Evolutionary conservation across 306 rosid species (phyloP).

Genomic region (Morella rubra): DNA sequence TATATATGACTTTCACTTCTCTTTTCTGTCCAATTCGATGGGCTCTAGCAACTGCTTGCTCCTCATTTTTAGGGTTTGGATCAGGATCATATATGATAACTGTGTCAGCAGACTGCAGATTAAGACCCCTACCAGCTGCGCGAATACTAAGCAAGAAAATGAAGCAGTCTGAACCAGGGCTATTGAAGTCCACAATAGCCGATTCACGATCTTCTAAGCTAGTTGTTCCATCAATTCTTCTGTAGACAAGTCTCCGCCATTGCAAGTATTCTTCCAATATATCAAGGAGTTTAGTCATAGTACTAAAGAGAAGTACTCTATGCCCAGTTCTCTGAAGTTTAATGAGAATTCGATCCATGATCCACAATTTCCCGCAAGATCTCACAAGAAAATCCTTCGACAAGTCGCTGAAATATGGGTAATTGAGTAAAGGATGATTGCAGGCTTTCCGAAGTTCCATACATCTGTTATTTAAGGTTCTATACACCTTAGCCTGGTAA

Average conservation of each 20-base stretch:
- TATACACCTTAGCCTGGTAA: slow-evolving; percentile 77
- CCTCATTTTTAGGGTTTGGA: slow-evolving; percentile 98
- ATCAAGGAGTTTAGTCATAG: slow-evolving; percentile 96
- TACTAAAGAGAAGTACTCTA: slow-evolving; percentile 92
- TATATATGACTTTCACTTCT: slow-evolving; percentile 91
- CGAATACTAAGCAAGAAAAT: slow-evolving; percentile 98
- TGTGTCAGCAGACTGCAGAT: slow-evolving; percentile 98
- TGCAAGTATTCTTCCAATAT: slow-evolving; percentile 91
- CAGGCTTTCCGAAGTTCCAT: slow-evolving; percentile 98
- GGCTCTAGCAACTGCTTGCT: slow-evolving; percentile 99
- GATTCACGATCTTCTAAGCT: slow-evolving; percentile 97
- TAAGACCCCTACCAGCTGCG: slow-evolving; percentile 99
- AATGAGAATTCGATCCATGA: slow-evolving; percentile 85
- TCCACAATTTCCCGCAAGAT: slow-evolving; percentile 97
- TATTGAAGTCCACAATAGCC: slow-evolving; percentile 91
- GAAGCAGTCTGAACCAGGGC: slow-evolving; percentile 74
- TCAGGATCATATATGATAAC: slow-evolving; percentile 97
- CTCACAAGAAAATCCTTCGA: slow-evolving; percentile 70
- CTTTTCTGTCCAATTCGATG: slow-evolving; percentile 97
- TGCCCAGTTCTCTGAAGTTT: slow-evolving; percentile 96
- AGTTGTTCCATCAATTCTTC: slow-evolving; percentile 98
- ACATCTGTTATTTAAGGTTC: slow-evolving; percentile 87
- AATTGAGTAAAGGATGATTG: slow-evolving; percentile 92
- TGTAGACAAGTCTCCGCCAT: slow-evolving; percentile 77
- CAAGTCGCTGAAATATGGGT: slow-evolving; percentile 62